Conservation (phyloP, 2,329 filamentous ascomycete genomes). For the Helotiales sp. region DNA sequence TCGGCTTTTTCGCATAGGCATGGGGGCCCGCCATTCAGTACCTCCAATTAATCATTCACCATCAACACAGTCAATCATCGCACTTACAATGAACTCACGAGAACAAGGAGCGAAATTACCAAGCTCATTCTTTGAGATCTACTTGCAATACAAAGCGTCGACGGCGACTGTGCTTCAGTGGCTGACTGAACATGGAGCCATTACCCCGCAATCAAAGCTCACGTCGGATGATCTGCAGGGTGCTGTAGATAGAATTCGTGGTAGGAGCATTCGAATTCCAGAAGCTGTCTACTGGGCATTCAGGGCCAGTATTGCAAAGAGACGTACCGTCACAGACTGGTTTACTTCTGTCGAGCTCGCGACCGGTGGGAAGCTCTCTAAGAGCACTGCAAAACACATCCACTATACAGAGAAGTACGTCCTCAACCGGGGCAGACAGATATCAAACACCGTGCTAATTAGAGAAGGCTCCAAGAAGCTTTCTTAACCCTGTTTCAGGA, state of each 20-base stretch:
- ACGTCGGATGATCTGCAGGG: neutral
- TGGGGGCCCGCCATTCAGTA: too few species aligned
- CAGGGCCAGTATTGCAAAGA: conserved; percentile 1
- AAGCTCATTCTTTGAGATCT: neutral
- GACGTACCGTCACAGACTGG: neutral
- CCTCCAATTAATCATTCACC: too few species aligned
- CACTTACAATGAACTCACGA: neutral
- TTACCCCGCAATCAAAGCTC: neutral
- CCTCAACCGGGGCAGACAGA: neutral
- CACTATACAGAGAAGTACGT: conserved; percentile 1
- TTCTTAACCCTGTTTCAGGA: neutral
- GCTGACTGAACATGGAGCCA: neutral
- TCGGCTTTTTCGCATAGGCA: too few species aligned
- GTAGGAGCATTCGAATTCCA: conserved; percentile 2
- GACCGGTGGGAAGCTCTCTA: neutral
- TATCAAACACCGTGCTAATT: neutral
- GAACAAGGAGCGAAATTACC: neutral
- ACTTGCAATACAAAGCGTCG: neutral
- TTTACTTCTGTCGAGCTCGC: conserved; percentile 1
- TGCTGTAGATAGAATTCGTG: neutral
- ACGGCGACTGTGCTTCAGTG: neutral
- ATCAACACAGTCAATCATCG: neutral
- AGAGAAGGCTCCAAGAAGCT: neutral
- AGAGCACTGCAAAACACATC: conserved; percentile 1
- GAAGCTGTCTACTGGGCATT: neutral